phyloP scores from a whole-genome alignment of 345 rosid species.

The Toxicodendron radicans region DNA sequence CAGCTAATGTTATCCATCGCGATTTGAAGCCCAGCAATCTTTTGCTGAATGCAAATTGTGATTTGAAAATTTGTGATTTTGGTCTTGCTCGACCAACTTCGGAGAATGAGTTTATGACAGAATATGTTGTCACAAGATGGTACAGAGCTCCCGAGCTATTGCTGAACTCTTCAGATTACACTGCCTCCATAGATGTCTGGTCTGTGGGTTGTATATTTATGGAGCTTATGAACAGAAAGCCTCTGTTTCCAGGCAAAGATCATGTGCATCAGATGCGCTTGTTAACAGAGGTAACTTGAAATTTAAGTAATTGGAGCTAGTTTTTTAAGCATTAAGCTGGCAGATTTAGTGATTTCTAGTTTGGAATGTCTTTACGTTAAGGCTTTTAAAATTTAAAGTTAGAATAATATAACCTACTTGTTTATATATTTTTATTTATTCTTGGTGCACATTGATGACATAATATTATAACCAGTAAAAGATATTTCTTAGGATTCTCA shows the following conservation, averaged over 20 bases:
- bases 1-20: slow-evolving; percentile 93
- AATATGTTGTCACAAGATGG: slow-evolving; percentile 99
- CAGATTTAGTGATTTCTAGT: neutral
- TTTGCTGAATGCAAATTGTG: slow-evolving; percentile 81
- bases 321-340: neutral
- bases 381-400: slow-evolving; percentile 1
- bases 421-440: too few species aligned
- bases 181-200: slow-evolving; percentile 97
- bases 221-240: slow-evolving; percentile 96
- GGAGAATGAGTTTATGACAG: slow-evolving; percentile 95
- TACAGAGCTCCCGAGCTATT: slow-evolving; percentile 95
- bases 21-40: slow-evolving; percentile 96
- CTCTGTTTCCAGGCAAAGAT: slow-evolving; percentile 93
- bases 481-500: slow-evolving; percentile 3
- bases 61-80: slow-evolving; percentile 89
- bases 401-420: too few species aligned
- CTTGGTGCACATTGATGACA: too few species aligned
- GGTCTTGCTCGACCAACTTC: slow-evolving; percentile 91
- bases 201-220: slow-evolving; percentile 96
- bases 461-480: neutral
- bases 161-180: slow-evolving; percentile 85
- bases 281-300: slow-evolving; percentile 72
- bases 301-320: slow-evolving; percentile 2
- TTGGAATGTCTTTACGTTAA: neutral
- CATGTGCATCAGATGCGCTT: slow-evolving; percentile 95